Evolutionary conservation across 257 asterid genomes (phyloP).

Genomic region (Penstemon eatonii): DNA sequence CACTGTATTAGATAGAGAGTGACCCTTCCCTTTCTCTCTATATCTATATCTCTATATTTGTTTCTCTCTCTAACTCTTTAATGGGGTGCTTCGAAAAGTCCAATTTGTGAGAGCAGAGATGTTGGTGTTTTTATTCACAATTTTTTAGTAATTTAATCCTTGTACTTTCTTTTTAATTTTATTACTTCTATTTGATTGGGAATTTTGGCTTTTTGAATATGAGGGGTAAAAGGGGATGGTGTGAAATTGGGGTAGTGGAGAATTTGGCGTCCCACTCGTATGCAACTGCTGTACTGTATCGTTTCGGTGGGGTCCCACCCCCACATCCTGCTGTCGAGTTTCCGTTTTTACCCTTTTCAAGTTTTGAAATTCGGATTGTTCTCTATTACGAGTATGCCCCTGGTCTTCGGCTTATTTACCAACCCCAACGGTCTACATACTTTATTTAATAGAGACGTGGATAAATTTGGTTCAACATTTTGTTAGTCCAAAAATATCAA

Average conservation of each 20-base stretch:
- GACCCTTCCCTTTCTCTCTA: constrained; percentile 26
- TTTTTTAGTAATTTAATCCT: background rate
- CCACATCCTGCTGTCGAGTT: constrained; percentile 11
- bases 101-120: constrained; percentile 34
- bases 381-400: constrained; percentile 24
- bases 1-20: constrained; percentile 19
- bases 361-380: constrained; percentile 23
- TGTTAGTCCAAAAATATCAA: too few relatives aligned
- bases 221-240: constrained; percentile 44
- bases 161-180: background rate
- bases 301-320: constrained; percentile 19
- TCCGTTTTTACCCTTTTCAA: constrained; percentile 32
- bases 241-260: constrained; percentile 20
- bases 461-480: too few relatives aligned
- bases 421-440: constrained; percentile 25
- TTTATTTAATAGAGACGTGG: background rate
- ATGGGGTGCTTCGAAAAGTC: constrained; percentile 39
- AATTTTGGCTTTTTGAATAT: constrained; percentile 27
- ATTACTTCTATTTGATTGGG: background rate
- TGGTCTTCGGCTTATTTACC: too few relatives aligned
- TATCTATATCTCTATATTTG: background rate
- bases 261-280: too few relatives aligned
- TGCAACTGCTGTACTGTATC: background rate
- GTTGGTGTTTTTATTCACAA: constrained; percentile 31
- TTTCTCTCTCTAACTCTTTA: constrained; percentile 22